Conservation (phyloP, 768 basidiomycete species). For the Tylopilus vinaceipallidus region DNA sequence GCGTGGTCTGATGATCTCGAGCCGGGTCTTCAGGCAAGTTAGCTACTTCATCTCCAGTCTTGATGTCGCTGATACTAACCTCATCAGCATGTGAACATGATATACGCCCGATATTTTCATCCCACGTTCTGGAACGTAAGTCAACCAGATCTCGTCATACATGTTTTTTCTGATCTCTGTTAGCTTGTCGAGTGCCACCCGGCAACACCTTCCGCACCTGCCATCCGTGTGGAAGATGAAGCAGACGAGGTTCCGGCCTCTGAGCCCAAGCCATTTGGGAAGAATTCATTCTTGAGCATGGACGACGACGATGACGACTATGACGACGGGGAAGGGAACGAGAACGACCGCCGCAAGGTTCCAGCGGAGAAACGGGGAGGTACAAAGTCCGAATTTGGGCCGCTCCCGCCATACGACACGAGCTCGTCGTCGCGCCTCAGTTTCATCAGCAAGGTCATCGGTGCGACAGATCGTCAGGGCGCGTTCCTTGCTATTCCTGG, state of each 20-base stretch:
- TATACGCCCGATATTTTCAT: slow-evolving; percentile 23
- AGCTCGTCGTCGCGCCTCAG: neutral
- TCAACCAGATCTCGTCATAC: neutral
- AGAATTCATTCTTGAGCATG: slow-evolving; percentile 16
- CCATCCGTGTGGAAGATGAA: slow-evolving; percentile 23
- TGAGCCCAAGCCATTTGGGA: slow-evolving; percentile 5
- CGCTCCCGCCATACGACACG: slow-evolving; percentile 15
- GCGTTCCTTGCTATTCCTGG: slow-evolving; percentile 14
- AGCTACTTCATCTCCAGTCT: neutral
- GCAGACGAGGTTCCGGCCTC: neutral
- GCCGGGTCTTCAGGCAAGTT: slow-evolving; percentile 10
- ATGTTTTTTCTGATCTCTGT: neutral
- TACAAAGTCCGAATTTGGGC: neutral
- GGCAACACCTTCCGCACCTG: slow-evolving; percentile 10
- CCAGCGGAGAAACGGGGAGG: neutral
- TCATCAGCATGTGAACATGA: slow-evolving; percentile 18
- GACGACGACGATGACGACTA: slow-evolving; percentile 4
- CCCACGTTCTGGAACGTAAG: slow-evolving; percentile 21
- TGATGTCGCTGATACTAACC: neutral
- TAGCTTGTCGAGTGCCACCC: slow-evolving; percentile 8
- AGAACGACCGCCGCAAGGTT: too few species aligned
- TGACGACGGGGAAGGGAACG: neutral
- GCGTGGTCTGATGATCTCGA: slow-evolving; percentile 7
- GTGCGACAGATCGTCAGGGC: slow-evolving; percentile 5
- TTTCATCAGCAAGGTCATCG: slow-evolving; percentile 16